A percentile compares a stretch with the other conserved stretches of the same genome.
These are phyloP conservation scores for Penicillium paradoxum DNA, from an alignment of 495 filamentous ascomycete species.

Conservation along the genomic window DNA sequence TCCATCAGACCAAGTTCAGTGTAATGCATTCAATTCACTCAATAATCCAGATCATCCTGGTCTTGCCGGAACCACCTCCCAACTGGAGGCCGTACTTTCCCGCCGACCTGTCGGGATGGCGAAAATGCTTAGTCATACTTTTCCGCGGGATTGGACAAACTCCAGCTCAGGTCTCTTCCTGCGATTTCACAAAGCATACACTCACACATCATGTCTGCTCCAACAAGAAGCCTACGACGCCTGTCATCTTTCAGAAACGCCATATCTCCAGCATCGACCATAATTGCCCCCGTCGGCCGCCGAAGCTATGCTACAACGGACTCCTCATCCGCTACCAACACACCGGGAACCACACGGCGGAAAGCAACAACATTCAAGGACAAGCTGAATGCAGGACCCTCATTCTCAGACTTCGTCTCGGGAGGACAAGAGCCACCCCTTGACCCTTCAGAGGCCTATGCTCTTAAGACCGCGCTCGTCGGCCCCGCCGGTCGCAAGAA, in stretches of 20 bases:
- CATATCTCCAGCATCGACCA: conserved; percentile 11
- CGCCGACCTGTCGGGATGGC: background rate
- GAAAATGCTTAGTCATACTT: conserved; percentile 16
- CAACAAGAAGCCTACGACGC: conserved; percentile 33
- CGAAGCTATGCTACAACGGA: conserved; percentile 43
- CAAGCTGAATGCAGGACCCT: conserved; percentile 72
- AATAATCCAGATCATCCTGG: background rate
- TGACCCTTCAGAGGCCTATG: conserved; percentile 51
- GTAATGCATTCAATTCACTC: too few relatives aligned
- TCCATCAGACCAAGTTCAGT: too few relatives aligned
- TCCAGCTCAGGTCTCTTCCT: conserved; percentile 8
- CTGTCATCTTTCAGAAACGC: conserved; percentile 30
- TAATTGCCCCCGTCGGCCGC: conserved; percentile 14
- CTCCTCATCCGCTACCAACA: conserved; percentile 33
- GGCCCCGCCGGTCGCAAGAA: conserved; percentile 73
- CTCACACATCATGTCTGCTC: conserved; percentile 33
- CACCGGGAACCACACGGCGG: conserved; percentile 27
- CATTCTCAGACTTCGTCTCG: conserved; percentile 78
- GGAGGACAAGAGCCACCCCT: conserved; percentile 52
- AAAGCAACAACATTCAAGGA: conserved; percentile 70
- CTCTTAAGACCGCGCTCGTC: conserved; percentile 70
- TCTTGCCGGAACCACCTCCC: background rate
- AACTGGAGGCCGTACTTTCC: conserved; percentile 1
- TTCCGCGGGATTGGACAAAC: conserved; percentile 19
- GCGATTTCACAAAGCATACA: conserved; percentile 3